Conservation (phyloP, 768 basidiomycete genomes). For the Candolleomyces aberdarensis region DNA sequence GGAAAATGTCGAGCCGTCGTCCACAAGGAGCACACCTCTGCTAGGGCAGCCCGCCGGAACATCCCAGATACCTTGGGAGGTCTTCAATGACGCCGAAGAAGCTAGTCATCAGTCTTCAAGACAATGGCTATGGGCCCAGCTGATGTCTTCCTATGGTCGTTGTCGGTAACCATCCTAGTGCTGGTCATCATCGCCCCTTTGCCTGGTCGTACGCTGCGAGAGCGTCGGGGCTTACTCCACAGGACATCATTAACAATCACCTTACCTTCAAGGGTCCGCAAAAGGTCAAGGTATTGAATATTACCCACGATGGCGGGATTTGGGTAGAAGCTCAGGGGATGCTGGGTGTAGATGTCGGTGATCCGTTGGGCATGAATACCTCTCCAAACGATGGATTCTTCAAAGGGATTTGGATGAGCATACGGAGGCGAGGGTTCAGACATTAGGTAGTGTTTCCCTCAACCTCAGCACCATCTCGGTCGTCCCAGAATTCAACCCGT, state of each 20-base stretch:
- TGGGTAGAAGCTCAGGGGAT: constrained; percentile 57
- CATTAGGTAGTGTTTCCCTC: constrained; percentile 55
- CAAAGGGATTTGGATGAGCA: constrained; percentile 53
- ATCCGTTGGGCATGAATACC: constrained; percentile 52
- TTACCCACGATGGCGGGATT: constrained; percentile 54
- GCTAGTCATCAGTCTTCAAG: constrained; percentile 19
- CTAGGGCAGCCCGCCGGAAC: constrained; percentile 28
- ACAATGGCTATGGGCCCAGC: constrained; percentile 32
- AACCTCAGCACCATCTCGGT: constrained; percentile 50
- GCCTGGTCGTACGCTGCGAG: constrained; percentile 66
- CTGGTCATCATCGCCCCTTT: constrained; percentile 47
- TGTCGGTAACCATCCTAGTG: constrained; percentile 45
- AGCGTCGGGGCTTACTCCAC: constrained; percentile 49
- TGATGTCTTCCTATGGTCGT: constrained; percentile 58
- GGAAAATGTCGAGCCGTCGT: constrained; percentile 48
- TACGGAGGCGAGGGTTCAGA: constrained; percentile 65
- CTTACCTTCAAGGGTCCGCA: constrained; percentile 61
- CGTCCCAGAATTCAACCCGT: constrained; percentile 38
- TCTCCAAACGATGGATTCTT: constrained; percentile 42
- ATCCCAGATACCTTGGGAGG: constrained; percentile 30
- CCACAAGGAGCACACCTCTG: constrained; percentile 42
- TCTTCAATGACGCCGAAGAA: constrained; percentile 7
- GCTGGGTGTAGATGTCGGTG: constrained; percentile 67
- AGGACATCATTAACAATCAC: constrained; percentile 54
- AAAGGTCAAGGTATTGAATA: constrained; percentile 57